Evolutionary conservation across 306 rosid genomes (phyloP).

Genomic region (Trichosanthes truncata): DNA sequence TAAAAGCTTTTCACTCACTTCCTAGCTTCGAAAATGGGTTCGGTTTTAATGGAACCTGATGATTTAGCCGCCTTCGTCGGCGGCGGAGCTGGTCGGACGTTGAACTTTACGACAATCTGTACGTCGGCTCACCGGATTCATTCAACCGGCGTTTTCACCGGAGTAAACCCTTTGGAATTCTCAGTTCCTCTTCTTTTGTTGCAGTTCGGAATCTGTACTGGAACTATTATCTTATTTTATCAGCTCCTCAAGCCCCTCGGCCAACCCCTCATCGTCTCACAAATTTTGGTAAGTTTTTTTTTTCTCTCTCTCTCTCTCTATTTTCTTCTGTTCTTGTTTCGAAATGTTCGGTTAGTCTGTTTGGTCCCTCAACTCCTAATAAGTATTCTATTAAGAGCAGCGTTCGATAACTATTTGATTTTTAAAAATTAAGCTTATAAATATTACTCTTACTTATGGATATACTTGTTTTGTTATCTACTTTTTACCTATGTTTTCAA

Average conservation of each 20-base stretch:
- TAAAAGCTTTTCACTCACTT: too few species aligned
- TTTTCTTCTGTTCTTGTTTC: too few species aligned
- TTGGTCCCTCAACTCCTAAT: too few species aligned
- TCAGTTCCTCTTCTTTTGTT: constrained; percentile 21
- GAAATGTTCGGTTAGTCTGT: too few species aligned
- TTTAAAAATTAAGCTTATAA: too few species aligned
- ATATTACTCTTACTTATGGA: too few species aligned
- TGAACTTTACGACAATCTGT: constrained; percentile 11
- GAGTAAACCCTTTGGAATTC: constrained; percentile 15
- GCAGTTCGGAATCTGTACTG: constrained; percentile 13
- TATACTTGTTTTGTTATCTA: too few species aligned
- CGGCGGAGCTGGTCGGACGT: not conserved
- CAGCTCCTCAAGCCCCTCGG: constrained; percentile 24
- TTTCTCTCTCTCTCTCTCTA: too few species aligned
- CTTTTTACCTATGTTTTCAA: too few species aligned
- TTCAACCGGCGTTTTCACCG: not conserved
- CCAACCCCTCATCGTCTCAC: constrained; percentile 19
- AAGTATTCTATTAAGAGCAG: too few species aligned
- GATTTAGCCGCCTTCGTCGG: not conserved
- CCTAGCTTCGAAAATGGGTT: not conserved
- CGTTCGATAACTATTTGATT: too few species aligned
- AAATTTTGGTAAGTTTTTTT: constrained; percentile 9
- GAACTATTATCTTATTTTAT: not conserved
- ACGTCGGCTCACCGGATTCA: not conserved
- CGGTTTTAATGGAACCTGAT: not conserved